These are phyloP conservation scores for Plectosphaerella cucumerina DNA, from an alignment of 2,329 filamentous ascomycete species.

Conservation along the genomic window DNA sequence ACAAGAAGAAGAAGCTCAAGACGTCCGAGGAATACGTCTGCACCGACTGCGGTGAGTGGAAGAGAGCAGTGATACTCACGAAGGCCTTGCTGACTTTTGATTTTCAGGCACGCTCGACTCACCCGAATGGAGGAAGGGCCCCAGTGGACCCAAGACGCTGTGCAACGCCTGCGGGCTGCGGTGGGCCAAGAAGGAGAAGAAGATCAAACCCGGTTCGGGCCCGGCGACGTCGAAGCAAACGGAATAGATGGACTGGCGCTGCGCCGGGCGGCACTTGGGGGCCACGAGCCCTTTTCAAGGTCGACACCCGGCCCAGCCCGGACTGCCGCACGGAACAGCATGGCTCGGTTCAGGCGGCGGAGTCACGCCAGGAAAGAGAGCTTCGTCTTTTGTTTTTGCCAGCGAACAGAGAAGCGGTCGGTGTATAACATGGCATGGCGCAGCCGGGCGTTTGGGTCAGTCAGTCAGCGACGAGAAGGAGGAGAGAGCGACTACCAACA, in stretches of 20 bases:
- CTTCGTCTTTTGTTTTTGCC: background rate
- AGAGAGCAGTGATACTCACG: background rate
- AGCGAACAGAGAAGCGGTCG: too few species aligned
- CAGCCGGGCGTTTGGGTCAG: too few species aligned
- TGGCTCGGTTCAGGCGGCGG: too few species aligned
- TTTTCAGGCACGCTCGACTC: constrained; percentile 72
- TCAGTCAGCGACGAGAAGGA: too few species aligned
- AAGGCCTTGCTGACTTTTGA: background rate
- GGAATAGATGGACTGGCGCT: too few species aligned
- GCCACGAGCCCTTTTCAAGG: background rate
- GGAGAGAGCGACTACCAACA: too few species aligned
- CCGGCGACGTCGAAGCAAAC: background rate
- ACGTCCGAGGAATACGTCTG: constrained; percentile 86
- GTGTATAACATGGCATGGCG: background rate
- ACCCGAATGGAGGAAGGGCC: constrained; percentile 92
- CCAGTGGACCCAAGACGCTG: constrained; percentile 86
- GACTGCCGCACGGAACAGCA: background rate
- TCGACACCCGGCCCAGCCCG: background rate
- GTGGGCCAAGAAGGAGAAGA: constrained; percentile 82
- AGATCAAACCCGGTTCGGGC: constrained; percentile 30
- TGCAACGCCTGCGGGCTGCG: constrained; percentile 88
- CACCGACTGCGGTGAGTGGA: constrained; percentile 74
- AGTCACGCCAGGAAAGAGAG: background rate
- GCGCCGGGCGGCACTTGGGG: too few species aligned
- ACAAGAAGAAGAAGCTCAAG: constrained; percentile 89